Evolutionary conservation across 495 filamentous ascomycete genomes (phyloP).

Genomic region (Annulohypoxylon nitens): DNA sequence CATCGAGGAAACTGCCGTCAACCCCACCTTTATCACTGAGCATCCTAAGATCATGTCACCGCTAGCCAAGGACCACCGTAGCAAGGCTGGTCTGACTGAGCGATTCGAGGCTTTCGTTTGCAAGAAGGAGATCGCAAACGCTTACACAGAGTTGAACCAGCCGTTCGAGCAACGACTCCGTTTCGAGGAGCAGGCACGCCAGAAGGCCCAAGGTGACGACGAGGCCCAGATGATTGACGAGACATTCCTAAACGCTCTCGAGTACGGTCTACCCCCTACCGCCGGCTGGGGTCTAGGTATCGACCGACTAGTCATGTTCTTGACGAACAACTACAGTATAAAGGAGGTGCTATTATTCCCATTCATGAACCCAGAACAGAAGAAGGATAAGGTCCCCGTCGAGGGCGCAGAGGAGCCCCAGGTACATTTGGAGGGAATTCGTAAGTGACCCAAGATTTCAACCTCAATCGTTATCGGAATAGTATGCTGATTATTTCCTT

Average conservation of each 20-base stretch:
- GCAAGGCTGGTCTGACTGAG: slow-evolving; percentile 86
- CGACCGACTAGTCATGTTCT: slow-evolving; percentile 96
- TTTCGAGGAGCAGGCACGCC: slow-evolving; percentile 95
- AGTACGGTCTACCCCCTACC: slow-evolving; percentile 91
- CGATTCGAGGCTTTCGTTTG: slow-evolving; percentile 97
- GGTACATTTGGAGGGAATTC: slow-evolving; percentile 39
- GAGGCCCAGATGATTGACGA: slow-evolving; percentile 97
- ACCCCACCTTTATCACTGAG: slow-evolving; percentile 94
- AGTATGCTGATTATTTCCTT: slow-evolving; percentile 5
- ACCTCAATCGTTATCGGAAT: neutral
- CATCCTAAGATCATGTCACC: slow-evolving; percentile 80
- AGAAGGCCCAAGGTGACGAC: slow-evolving; percentile 97
- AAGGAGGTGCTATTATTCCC: slow-evolving; percentile 97
- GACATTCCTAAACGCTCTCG: slow-evolving; percentile 83
- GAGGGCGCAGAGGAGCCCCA: slow-evolving; percentile 37
- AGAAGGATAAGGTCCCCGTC: slow-evolving; percentile 25
- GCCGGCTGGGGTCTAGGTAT: slow-evolving; percentile 99
- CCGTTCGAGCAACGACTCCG: slow-evolving; percentile 93
- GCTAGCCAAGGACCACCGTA: slow-evolving; percentile 93
- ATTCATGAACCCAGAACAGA: slow-evolving; percentile 62
- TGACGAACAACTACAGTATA: slow-evolving; percentile 93
- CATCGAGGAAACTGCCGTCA: slow-evolving; percentile 92
- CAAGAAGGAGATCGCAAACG: slow-evolving; percentile 97
- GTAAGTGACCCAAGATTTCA: slow-evolving; percentile 19
- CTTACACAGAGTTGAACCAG: slow-evolving; percentile 98